A percentile compares a stretch with the other conserved stretches of the same genome.
phyloP scores from a whole-genome alignment of 2,329 filamentous ascomycete species.

The Epichloe amarillans region DNA sequence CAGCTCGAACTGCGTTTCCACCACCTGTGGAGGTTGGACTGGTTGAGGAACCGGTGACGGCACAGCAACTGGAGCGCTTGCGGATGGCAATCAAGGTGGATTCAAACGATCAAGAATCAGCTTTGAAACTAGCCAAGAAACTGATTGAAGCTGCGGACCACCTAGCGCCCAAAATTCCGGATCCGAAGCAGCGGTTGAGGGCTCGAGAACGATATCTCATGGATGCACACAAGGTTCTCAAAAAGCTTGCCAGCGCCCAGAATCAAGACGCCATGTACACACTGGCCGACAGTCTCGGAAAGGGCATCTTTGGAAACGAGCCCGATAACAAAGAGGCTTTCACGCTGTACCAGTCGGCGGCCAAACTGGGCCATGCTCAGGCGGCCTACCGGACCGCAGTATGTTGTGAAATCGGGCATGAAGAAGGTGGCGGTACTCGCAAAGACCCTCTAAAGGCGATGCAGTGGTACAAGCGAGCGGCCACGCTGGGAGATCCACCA shows the following conservation, averaged over 20 bases:
- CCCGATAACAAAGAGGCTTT: slow-evolving; percentile 87
- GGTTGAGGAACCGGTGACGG: slow-evolving; percentile 47
- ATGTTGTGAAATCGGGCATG: slow-evolving; percentile 90
- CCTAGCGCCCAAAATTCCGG: slow-evolving; percentile 49
- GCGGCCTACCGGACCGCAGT: slow-evolving; percentile 91
- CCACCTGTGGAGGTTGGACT: slow-evolving; percentile 1
- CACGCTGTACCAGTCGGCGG: slow-evolving; percentile 81
- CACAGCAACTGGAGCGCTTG: slow-evolving; percentile 63
- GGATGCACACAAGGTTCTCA: slow-evolving; percentile 82
- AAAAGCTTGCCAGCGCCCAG: slow-evolving; percentile 64
- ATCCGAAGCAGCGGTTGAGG: slow-evolving; percentile 61
- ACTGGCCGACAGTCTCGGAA: slow-evolving; percentile 77
- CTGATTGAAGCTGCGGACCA: slow-evolving; percentile 73
- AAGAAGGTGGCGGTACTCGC: slow-evolving; percentile 85
- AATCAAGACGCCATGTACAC: slow-evolving; percentile 88
- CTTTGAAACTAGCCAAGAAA: slow-evolving; percentile 66
- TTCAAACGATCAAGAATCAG: slow-evolving; percentile 56
- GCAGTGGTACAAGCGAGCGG: slow-evolving; percentile 94
- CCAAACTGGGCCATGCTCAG: slow-evolving; percentile 73
- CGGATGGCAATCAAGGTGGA: slow-evolving; percentile 57
- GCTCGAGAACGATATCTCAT: slow-evolving; percentile 69
- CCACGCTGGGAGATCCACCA: slow-evolving; percentile 75
- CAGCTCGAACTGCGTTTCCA: neutral
- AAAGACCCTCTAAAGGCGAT: slow-evolving; percentile 88
- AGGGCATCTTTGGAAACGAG: slow-evolving; percentile 65